Percentiles rank a stretch among this genome's conserved stretches.
Evolutionary conservation across 202 grass and related monocot genomes (phyloP).

Genomic region (Alloteropsis angusta): DNA sequence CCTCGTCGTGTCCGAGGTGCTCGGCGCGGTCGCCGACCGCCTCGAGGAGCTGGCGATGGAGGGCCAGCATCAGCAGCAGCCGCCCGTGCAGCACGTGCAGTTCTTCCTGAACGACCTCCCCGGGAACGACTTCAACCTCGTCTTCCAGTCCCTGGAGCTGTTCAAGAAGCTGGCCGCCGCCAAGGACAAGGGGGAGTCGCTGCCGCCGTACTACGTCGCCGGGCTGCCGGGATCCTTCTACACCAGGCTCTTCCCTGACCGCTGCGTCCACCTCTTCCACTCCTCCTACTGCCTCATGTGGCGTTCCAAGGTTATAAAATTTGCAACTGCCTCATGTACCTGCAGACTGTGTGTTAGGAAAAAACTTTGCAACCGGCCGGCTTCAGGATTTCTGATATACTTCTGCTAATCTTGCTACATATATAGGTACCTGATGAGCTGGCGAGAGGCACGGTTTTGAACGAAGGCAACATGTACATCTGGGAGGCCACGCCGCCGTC

Average conservation of each 20-base stretch:
- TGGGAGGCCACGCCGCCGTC: slow-evolving; percentile 23
- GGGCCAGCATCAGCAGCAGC: not conserved
- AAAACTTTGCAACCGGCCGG: not conserved
- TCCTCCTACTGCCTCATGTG: slow-evolving; percentile 57
- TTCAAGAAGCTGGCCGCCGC: not conserved
- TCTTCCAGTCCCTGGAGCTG: slow-evolving; percentile 41
- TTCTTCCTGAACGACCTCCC: slow-evolving; percentile 72
- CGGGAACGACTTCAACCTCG: slow-evolving; percentile 58
- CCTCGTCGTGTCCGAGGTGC: slow-evolving; percentile 33
- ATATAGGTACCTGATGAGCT: slow-evolving; percentile 33
- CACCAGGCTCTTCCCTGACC: slow-evolving; percentile 37
- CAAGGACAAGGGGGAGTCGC: not conserved
- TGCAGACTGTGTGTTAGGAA: not conserved
- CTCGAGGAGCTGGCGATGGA: not conserved
- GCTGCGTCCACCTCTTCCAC: slow-evolving; percentile 49
- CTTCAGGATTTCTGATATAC: no score
- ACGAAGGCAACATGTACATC: slow-evolving; percentile 46
- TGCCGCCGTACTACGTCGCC: slow-evolving; percentile 42
- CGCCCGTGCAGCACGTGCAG: slow-evolving; percentile 18
- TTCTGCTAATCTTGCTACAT: no score
- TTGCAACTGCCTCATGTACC: no score
- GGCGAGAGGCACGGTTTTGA: slow-evolving; percentile 6
- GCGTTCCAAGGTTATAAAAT: slow-evolving; percentile 32
- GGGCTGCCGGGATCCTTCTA: slow-evolving; percentile 59
- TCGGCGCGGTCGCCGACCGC: slow-evolving; percentile 7